Evolutionary conservation across 2,329 filamentous ascomycete species (phyloP), one percentile per base, ranked within the genome.

Genomic region (Tricladium varicosporioides): DNA sequence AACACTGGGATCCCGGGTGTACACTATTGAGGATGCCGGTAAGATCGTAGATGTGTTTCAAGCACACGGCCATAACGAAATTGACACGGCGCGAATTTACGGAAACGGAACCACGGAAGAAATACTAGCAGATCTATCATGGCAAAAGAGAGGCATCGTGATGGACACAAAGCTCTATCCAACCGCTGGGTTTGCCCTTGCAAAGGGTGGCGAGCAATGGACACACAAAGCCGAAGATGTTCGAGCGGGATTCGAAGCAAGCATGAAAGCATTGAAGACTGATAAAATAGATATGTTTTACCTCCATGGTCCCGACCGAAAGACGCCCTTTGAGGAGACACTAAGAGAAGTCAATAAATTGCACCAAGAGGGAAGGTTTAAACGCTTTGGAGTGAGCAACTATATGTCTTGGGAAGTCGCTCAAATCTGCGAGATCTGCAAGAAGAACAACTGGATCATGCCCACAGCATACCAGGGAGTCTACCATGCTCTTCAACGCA

Each of bases 21-120:
- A 67, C 47, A 58, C 62, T 10, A 51, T 70, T 7, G 48, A 82
- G 48, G 82, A 85, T 27, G 84, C 79, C 70, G 83, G 81, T 57
- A 76, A 78, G 59, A 81, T 81, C 52, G 77, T 90, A 36, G 83
- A 88, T 69, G 77, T 83, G 60, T 83, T 90, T 68, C 84, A 88
- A 69, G 74, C 77, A 22, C 78, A 83, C 65, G 86, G 86, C 15
- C 85, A 89, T 72, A 80, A 82, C 65, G 87, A 91, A 65, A 71
- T 91, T 51, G 87, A 91, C 68, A 89, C 86, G 0, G 86, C 87
- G 0, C 79, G 86, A 13, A 70, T 79, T 2, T 91, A 91, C 62
- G 76, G 86, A 45, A 79, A 74, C 31, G 86, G 87, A 49, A 76
- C 80, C 51, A 85, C 88, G 52, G 88, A 91, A 69, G 80, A 77